Evolutionary conservation across 2,329 filamentous ascomycete genomes (phyloP), one percentile per base, ranked within the genome.

Genomic region (Apiospora arundinis): DNA sequence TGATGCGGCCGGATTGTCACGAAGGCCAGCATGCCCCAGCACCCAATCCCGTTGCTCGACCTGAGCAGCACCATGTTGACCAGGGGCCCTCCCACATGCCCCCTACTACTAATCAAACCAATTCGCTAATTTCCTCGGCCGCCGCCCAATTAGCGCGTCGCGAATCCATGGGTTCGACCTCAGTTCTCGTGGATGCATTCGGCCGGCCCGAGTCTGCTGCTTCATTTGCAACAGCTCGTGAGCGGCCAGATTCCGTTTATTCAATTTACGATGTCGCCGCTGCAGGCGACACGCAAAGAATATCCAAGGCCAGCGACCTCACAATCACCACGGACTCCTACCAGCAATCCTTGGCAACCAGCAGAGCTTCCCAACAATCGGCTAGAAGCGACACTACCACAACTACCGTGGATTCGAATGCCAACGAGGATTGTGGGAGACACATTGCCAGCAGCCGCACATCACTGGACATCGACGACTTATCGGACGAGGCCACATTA

Each of bases 1-100:
- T 78, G 14, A 76, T 77, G 76, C 74, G 72, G 46, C 65, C 63
- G 44, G 70, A 69, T n/a, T 68, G 70, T 28, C 69, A 63, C 42
- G 68, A 63, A 32, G 56, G 56, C 56, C 56, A 63, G 28, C 28
- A 63, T 63, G 56, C 56, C 32, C 52, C 18, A 18, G 32, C 56
- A 37, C 21, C 28, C 32, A 63, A 63, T 63, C 21, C 56, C 18
- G 11, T 18, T 63, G 32, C 56, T 40, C 56, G 9, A 63, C 56
- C 32, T 3, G 56, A 63, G 32, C 56, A 63, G 28, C 56, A 40
- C 56, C 5, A 63, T 63, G 56, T n/a, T 32, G 56, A 63, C 56
- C 56, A 63, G 56, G 56, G 56, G 56, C 56, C 37, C 32, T 32
- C 32, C 56, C 56, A 40, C 18, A 63, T 63, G 32, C 56, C 56